phyloP scores from a whole-genome alignment of 805 yeast genomes.

The Starmera pachycereana region DNA sequence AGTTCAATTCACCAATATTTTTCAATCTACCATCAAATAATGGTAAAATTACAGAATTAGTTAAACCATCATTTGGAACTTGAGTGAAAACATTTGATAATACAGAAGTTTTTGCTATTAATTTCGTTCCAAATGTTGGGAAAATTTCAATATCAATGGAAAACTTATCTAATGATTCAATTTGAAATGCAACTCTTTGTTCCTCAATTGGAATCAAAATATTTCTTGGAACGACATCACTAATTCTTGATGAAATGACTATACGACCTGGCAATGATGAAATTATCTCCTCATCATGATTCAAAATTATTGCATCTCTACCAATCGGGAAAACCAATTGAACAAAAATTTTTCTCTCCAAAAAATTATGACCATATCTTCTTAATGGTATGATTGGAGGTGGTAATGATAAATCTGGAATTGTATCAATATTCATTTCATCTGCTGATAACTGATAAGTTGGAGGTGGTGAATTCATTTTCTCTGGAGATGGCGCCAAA shows the following conservation, averaged over 20 bases:
- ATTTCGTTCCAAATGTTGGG: conserved; percentile 89
- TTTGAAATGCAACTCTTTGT: conserved; percentile 71
- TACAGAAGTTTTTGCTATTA: conserved; percentile 83
- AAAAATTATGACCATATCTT: conserved; percentile 90
- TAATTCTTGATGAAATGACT: conserved; percentile 63
- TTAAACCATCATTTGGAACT: conserved; percentile 24
- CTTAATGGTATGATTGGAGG: conserved; percentile 94
- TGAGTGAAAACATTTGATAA: conserved; percentile 42
- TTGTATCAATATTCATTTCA: conserved; percentile 44
- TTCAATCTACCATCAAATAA: conserved; percentile 73
- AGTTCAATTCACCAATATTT: conserved; percentile 70
- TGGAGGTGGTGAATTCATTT: conserved; percentile 10
- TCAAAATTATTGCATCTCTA: conserved; percentile 32
- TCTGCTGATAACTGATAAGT: conserved; percentile 18
- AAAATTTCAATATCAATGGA: conserved; percentile 80
- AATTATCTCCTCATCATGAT: conserved; percentile 31
- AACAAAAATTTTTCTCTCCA: conserved; percentile 80
- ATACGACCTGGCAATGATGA: conserved; percentile 65
- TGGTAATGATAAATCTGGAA: conserved; percentile 86
- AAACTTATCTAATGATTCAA: conserved; percentile 67
- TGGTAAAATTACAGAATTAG: conserved; percentile 44
- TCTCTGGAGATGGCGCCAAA: background rate
- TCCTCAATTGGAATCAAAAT: conserved; percentile 58
- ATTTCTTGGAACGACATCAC: conserved; percentile 84
- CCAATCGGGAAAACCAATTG: conserved; percentile 58